phyloP scores from a whole-genome alignment of 1,284 basidiomycete species.

The Peniophora sp. region DNA sequence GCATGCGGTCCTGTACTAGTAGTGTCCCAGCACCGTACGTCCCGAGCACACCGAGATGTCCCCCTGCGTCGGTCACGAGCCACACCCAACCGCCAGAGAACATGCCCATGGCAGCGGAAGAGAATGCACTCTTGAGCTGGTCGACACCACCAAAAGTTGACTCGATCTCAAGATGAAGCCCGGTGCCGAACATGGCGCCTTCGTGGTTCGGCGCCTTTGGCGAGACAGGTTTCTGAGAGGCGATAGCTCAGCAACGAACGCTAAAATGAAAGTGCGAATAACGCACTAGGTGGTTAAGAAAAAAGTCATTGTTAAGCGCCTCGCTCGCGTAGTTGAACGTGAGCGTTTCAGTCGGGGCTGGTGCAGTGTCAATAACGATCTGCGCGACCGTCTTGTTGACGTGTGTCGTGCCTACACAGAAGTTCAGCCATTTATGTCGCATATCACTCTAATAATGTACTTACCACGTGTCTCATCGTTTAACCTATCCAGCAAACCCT shows the following conservation, averaged over 20 bases:
- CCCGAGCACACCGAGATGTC: conserved; percentile 65
- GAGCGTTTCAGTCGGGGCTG: conserved; percentile 53
- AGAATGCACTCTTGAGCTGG: conserved; percentile 71
- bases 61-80: conserved; percentile 68
- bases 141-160: conserved; percentile 55
- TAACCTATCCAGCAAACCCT: conserved; percentile 68
- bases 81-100: conserved; percentile 83
- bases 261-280: conserved; percentile 4
- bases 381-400: conserved; percentile 56
- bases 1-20: conserved; percentile 42
- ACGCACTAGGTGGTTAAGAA: conserved; percentile 80
- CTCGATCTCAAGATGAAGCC: conserved; percentile 36
- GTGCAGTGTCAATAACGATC: conserved; percentile 67
- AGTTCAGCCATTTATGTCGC: background rate
- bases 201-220: conserved; percentile 31
- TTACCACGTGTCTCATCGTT: conserved; percentile 68
- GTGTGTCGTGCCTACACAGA: background rate
- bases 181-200: conserved; percentile 24
- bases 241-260: background rate
- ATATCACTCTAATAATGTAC: conserved; percentile 15
- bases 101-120: conserved; percentile 72
- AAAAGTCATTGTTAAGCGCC: conserved; percentile 94
- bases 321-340: conserved; percentile 91
- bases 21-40: conserved; percentile 91
- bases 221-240: conserved; percentile 35